Conservation (phyloP, 2,329 filamentous ascomycete genomes). For the Alternaria hordeiaustralica region DNA sequence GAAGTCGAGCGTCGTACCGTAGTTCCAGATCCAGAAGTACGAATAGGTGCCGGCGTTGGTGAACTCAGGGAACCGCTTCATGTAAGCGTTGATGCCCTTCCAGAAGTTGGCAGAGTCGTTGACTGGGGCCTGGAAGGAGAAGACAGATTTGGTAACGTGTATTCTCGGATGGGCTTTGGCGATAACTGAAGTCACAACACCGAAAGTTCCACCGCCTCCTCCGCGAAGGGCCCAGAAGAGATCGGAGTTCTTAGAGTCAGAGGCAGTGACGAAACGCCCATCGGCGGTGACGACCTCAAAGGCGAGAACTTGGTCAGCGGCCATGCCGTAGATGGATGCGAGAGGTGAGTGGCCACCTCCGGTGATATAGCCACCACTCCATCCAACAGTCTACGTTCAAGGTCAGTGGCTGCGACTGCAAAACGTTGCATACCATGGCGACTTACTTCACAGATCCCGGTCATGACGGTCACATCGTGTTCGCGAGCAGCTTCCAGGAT, state of each 20-base stretch:
- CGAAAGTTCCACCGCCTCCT: constrained; percentile 28
- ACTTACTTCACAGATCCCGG: constrained; percentile 22
- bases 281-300: constrained; percentile 33
- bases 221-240: constrained; percentile 27
- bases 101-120: constrained; percentile 27
- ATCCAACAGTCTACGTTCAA: constrained; percentile 36
- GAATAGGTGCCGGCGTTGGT: constrained; percentile 26
- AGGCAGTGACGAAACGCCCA: constrained; percentile 31
- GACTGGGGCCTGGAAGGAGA: constrained; percentile 27
- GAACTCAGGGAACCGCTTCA: constrained; percentile 19
- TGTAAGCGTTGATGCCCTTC: constrained; percentile 19
- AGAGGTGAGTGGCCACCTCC: constrained; percentile 34
- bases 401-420: neutral
- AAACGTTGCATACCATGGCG: no score
- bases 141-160: constrained; percentile 32
- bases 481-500: constrained; percentile 22
- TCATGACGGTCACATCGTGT: constrained; percentile 31
- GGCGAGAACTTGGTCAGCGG: constrained; percentile 32
- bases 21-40: constrained; percentile 24
- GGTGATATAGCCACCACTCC: constrained; percentile 7
- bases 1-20: constrained; percentile 14
- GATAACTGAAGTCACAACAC: constrained; percentile 26
- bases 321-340: constrained; percentile 26
- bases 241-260: constrained; percentile 17
- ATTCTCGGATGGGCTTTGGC: constrained; percentile 26